Evolutionary conservation across 2,329 filamentous ascomycete genomes (phyloP).

Genomic region (Fusarium nygamai): DNA sequence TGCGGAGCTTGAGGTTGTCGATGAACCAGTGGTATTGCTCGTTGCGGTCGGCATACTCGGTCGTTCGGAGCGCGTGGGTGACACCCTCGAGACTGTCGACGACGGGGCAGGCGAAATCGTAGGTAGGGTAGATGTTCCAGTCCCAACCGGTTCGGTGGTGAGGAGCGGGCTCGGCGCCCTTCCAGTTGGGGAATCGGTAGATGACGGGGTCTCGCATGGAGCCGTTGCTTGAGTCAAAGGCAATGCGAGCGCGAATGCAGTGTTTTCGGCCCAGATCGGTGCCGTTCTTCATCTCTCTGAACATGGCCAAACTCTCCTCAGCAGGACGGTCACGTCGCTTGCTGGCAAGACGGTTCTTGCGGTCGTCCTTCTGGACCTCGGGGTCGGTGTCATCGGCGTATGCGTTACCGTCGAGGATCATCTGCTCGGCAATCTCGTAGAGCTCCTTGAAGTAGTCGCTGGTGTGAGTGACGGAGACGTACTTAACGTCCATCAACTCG

Average conservation of each 20-base stretch:
- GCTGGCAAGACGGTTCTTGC: constrained; percentile 85
- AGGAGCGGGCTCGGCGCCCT: constrained; percentile 53
- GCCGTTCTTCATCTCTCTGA: constrained; percentile 93
- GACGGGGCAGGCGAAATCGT: constrained; percentile 86
- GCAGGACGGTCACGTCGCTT: constrained; percentile 79
- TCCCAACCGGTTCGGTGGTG: constrained; percentile 82
- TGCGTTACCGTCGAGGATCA: constrained; percentile 87
- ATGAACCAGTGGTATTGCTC: constrained; percentile 89
- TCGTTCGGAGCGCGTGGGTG: constrained; percentile 84
- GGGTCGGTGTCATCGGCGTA: constrained; percentile 96
- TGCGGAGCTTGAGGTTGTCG: constrained; percentile 75
- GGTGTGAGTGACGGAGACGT: constrained; percentile 87
- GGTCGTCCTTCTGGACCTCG: constrained; percentile 85
- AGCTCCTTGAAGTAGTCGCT: constrained; percentile 96
- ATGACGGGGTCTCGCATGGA: constrained; percentile 97
- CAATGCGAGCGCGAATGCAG: constrained; percentile 96
- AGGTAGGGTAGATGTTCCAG: constrained; percentile 90
- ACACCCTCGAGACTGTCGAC: constrained; percentile 84
- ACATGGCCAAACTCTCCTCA: constrained; percentile 86
- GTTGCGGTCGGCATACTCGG: constrained; percentile 88
- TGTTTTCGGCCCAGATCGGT: constrained; percentile 81
- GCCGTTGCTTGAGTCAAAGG: constrained; percentile 91
- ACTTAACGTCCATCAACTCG: constrained; percentile 88
- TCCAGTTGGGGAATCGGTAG: constrained; percentile 83
- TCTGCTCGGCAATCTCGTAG: constrained; percentile 83